Percentiles rank a stretch among this genome's conserved stretches.
Conservation (phyloP, 768 basidiomycete species). For the Termitomyces bulborhizus region DNA sequence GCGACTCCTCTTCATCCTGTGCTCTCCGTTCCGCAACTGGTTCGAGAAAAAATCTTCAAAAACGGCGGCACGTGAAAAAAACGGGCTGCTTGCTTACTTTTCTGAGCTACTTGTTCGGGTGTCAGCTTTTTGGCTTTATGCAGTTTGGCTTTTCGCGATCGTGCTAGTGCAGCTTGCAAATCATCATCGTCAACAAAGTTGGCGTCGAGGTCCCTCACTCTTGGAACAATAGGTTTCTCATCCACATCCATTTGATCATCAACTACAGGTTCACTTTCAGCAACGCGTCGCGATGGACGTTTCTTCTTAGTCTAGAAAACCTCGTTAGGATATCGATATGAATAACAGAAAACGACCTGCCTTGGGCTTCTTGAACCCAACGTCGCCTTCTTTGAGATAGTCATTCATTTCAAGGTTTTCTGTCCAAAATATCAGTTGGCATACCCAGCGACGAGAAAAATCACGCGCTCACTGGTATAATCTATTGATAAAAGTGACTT, state of each 20-base stretch:
- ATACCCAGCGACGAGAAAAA: not conserved
- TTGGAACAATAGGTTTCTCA: conserved; percentile 58
- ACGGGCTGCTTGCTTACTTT: conserved; percentile 38
- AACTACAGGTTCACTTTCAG: conserved; percentile 27
- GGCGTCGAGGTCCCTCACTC: conserved; percentile 67
- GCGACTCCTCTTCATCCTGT: conserved; percentile 39
- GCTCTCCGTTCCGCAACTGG: conserved; percentile 61
- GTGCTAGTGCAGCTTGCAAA: conserved; percentile 86
- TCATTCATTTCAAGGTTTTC: conserved; percentile 86
- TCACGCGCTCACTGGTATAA: conserved; percentile 68
- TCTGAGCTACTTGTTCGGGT: conserved; percentile 77
- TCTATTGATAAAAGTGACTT: conserved; percentile 81
- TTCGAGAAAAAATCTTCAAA: not conserved
- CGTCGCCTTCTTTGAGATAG: conserved; percentile 86
- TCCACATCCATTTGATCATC: conserved; percentile 79
- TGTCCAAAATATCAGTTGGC: conserved; percentile 18
- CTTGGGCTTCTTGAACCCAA: conserved; percentile 94
- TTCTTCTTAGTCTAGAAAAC: conserved; percentile 84
- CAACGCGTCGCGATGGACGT: conserved; percentile 61
- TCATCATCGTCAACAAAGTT: conserved; percentile 99
- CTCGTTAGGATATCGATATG: not conserved
- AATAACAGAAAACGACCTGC: conserved; percentile 28
- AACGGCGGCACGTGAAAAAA: not conserved
- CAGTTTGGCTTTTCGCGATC: conserved; percentile 76
- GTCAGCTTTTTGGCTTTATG: conserved; percentile 70